phyloP scores from a whole-genome alignment of 75 land plant genomes.

The Pseudotsuga menziesii region DNA sequence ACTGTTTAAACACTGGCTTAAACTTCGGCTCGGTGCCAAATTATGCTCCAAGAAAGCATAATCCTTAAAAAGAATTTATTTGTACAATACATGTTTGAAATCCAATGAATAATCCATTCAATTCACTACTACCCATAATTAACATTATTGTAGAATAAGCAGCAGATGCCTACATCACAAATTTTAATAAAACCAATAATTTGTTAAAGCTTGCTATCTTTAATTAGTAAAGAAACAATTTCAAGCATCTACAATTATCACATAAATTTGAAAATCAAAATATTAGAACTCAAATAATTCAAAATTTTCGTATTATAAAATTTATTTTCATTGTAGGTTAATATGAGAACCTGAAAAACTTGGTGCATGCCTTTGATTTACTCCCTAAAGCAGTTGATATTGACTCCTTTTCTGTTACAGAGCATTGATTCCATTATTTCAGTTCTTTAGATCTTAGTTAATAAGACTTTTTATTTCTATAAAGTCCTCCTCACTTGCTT shows the following conservation, averaged over 20 bases:
- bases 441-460: background rate
- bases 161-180: background rate
- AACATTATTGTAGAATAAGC: background rate
- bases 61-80: too few species aligned
- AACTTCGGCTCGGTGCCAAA: too few species aligned
- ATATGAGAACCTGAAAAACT: constrained; percentile 22
- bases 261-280: background rate
- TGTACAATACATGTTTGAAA: background rate
- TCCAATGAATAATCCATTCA: background rate
- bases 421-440: constrained; percentile 1
- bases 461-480: background rate
- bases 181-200: background rate
- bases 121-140: background rate
- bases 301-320: background rate
- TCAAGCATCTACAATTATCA: background rate
- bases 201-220: background rate
- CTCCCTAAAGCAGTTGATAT: constrained; percentile 15
- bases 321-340: background rate
- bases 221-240: background rate
- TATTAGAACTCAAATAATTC: background rate
- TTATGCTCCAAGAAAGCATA: too few species aligned
- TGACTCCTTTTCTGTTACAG: constrained; percentile 26
- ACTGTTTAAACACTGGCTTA: too few species aligned
- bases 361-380: constrained; percentile 24
- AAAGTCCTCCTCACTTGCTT: background rate